Conservation (phyloP, 495 filamentous ascomycete genomes). For the Penicillium atrosanguineum region DNA sequence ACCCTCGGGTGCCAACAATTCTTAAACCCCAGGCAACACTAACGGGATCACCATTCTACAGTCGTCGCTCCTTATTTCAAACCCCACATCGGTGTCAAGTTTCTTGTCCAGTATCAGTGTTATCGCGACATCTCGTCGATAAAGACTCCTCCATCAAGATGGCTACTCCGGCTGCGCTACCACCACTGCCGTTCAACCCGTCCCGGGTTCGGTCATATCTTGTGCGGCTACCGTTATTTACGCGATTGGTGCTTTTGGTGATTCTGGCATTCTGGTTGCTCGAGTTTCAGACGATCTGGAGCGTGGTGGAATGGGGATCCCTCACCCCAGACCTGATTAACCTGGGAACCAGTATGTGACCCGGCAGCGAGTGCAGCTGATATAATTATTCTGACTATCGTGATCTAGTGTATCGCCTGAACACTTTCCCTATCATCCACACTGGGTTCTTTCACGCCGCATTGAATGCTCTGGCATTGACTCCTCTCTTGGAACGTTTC, state of each 20-base stretch:
- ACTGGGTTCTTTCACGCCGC: conserved; percentile 72
- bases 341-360: conserved; percentile 68
- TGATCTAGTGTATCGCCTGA: conserved; percentile 83
- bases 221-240: conserved; percentile 82
- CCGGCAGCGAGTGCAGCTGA: background rate
- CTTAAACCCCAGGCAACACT: conserved; percentile 2
- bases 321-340: conserved; percentile 73
- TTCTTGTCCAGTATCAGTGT: background rate
- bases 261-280: conserved; percentile 68
- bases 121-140: background rate
- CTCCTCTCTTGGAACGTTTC: conserved; percentile 85
- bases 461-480: conserved; percentile 75
- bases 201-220: conserved; percentile 65
- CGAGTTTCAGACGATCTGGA: conserved; percentile 62
- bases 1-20: background rate
- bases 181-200: conserved; percentile 49
- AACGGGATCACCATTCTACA: background rate
- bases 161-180: conserved; percentile 41
- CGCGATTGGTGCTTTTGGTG: conserved; percentile 66
- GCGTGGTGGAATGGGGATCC: conserved; percentile 69
- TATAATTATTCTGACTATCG: background rate
- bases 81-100: background rate
- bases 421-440: conserved; percentile 91
- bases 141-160: conserved; percentile 19
- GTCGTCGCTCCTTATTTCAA: background rate